Evolutionary conservation across 352 stramenopile species (phyloP).

Genomic region (Phytophthora niederhauseri): DNA sequence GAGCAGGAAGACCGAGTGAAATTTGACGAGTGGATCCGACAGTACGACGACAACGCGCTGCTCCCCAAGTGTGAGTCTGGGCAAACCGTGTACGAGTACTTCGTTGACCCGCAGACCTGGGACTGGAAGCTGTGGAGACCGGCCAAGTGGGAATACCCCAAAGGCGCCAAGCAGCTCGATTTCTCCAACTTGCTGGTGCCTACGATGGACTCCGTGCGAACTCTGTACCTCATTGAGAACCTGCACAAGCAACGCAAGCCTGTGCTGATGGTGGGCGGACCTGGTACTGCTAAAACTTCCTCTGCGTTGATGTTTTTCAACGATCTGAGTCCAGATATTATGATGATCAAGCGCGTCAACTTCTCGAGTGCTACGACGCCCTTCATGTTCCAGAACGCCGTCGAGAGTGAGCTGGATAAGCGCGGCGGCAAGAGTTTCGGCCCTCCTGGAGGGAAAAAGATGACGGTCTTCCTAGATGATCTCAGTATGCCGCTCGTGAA

Average conservation of each 20-base stretch:
- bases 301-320: constrained; percentile 98
- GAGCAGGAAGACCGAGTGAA: constrained; percentile 96
- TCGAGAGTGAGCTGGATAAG: constrained; percentile 99
- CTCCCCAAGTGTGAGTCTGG: constrained; percentile 92
- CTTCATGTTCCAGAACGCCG: constrained; percentile 98
- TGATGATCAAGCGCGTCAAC: constrained; percentile 98
- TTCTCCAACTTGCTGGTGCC: constrained; percentile 98
- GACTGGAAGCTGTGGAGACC: constrained; percentile 97
- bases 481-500: constrained; percentile 98
- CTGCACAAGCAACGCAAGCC: constrained; percentile 95
- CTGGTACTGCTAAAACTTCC: constrained; percentile 98
- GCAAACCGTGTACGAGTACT: constrained; percentile 95
- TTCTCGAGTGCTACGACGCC: constrained; percentile 98
- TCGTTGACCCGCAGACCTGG: constrained; percentile 91
- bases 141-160: constrained; percentile 96
- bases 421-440: constrained; percentile 98
- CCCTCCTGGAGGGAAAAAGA: constrained; percentile 97
- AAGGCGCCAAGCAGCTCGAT: constrained; percentile 93
- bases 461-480: constrained; percentile 99
- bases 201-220: constrained; percentile 98
- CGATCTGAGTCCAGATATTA: constrained; percentile 92
- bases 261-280: constrained; percentile 96
- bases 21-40: constrained; percentile 96
- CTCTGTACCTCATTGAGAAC: constrained; percentile 92
- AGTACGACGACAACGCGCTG: constrained; percentile 91